Base-by-base conservation (phyloP, 805 yeast species). In the Lipomyces orientalis region DNA sequence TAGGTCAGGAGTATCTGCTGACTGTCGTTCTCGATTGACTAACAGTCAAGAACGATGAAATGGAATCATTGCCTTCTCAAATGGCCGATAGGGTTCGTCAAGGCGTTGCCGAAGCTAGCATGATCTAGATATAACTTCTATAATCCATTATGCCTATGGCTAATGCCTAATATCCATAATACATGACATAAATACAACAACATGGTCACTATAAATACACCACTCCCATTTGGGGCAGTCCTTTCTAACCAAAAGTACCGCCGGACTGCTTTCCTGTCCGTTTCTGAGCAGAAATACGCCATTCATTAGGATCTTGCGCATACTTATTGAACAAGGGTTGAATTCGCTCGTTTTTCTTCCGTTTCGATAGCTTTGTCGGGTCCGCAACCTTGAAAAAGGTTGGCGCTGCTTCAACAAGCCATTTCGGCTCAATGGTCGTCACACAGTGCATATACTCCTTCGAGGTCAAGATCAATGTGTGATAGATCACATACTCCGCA, bases 391-490 rank as follows among this genome's bases (percentile, higher is more conserved):
- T 86, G 82, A 89, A 94, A 77, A 88, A 92, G 56, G 85, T 87
- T 1, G 93, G 90, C 0, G 96, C 97, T 69, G 87, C 84, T 71
- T 90, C 93, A 0, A 76, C 76, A 16, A 93, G 78, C 95, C 97
- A 90, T 59, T 80, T 80, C 37, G 90, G 93, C 54, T 88, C 87
- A n/a, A 82, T 76, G 2, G 90, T 81, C 0, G 92, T 86, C 77
- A 90, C 85, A 74, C 93, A 88, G 71, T 89, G 84, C 92, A 95
- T 91, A 77, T 87, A 94, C 79, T 93, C 98, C 76, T 89, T 91
- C 33, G 92, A 85, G 0, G 99, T 94, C 59, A 90, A 78, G 60
- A 94, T 89, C 73, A 94, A 80, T 68, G 94, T 96, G 74, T 93
- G 92, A 76, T 91, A 95, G 16, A 94, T 80, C 5, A 95, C 81